phyloP scores from a whole-genome alignment of 148 eudicot genomes.

The Agrostemma githago region DNA sequence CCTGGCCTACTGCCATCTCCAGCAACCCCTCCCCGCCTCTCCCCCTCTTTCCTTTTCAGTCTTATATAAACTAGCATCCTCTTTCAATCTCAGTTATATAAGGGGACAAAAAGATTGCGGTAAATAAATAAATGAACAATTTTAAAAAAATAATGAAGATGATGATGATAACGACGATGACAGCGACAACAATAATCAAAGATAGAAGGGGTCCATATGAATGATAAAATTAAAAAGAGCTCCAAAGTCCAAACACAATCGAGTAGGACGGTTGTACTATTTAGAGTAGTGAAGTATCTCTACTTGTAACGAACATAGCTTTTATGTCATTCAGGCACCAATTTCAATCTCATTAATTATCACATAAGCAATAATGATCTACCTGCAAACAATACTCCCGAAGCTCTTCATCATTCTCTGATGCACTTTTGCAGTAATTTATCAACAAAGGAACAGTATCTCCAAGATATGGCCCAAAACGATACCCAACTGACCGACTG shows the following conservation, averaged over 20 bases:
- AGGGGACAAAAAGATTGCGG: neutral
- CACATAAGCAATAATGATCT: constrained; percentile 8
- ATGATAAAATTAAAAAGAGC: no score
- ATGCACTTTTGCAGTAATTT: constrained; percentile 73
- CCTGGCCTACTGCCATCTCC: neutral
- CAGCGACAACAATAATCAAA: neutral
- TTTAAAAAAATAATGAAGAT: neutral
- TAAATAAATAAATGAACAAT: neutral
- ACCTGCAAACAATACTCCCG: constrained; percentile 99
- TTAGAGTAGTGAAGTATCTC: no score
- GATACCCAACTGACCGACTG: constrained; percentile 96
- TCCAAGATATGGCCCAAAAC: constrained; percentile 91
- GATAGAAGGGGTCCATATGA: no score
- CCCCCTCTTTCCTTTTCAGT: neutral
- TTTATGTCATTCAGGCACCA: neutral
- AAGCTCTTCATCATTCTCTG: constrained; percentile 98
- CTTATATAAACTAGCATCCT: neutral
- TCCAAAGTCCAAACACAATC: no score
- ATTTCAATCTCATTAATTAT: neutral
- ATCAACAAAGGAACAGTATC: constrained; percentile 83
- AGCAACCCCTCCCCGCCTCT: neutral
- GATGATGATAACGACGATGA: no score
- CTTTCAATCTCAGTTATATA: neutral
- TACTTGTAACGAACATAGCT: neutral
- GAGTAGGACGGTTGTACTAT: no score